Base-by-base conservation (phyloP, 768 basidiomycete species). In the Leucosporidium creatinivorum region DNA sequence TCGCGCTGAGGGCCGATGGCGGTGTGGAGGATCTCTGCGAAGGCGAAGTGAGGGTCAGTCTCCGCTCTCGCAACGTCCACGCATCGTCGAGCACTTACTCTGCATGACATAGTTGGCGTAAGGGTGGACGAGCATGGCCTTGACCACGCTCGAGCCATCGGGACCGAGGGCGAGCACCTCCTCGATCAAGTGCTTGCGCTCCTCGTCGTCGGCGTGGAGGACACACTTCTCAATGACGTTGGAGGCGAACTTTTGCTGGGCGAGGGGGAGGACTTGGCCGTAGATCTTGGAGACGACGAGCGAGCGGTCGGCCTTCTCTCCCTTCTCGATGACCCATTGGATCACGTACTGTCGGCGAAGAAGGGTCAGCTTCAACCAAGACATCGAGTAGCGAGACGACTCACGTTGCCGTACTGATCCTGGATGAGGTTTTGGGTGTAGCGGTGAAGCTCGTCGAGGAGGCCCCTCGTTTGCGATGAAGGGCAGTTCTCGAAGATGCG, bases 261-360 rank as follows among this genome's bases (percentile, higher is more conserved):
- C 84, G 83, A 93, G 85, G 68, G 82, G 81, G 52, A 93, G 77
- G 77, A 97, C 83, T 74, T 89, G 87, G 4, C 90, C 90, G 13
- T 82, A 84, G 60, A 97, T 82, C 71, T 85, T 84, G 19, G 80
- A 78, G 63, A 92, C 81, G 48, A 96, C 83, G 63, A 83, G 79
- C 4, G 81, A 80, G 61, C 84, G 84, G 76, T 97, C 93, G 18
- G 85, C 82, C 1, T 82, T 81, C 64, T 82, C 81, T 8, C 93
- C 92, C 72, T 88, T 83, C 75, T 91, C 89, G 39, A 98, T 83
- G 64, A 98, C 84, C 76, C 89, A 94, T 78, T 98, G 94, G 58
- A 96, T 85, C 44, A 98, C 94, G 79, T 96, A 97, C 76, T 68
- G 62, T 30, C 1, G 8, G 19, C 55, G n/a, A 49, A 61, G n/a